Evolutionary conservation across 2,329 filamentous ascomycete species (phyloP), one percentile per base, ranked within the genome.

Genomic region (Didymella pinodella): DNA sequence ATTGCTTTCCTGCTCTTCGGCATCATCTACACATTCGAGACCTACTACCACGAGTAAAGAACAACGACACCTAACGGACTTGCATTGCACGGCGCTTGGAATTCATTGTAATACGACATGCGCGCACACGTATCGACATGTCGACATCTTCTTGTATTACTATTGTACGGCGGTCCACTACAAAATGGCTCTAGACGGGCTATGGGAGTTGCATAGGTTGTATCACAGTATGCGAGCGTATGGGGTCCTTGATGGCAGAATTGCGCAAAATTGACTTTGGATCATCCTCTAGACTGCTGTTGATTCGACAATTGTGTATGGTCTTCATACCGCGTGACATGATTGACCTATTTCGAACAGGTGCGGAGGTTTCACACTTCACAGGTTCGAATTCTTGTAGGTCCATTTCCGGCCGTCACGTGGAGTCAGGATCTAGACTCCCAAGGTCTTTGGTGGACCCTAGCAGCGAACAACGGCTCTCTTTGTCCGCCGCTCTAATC

Each of bases 1-100:
- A 80, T 90, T 56, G 93, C 94, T 16, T 99, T 99, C 81, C 82
- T 98, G 47, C 79, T 93, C 29, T 99, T 99, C 75, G 94, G 93
- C 61, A 79, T 97, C 68, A 93, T 99, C 67, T 99, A 99, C 79
- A 80, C 96, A 36, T 82, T 93, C 61, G 94, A 98, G 78, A 90
- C 90, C 14, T 80, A 93, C 54, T 88, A 85, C 72, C 82, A 76
- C 66, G 69, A 70, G 56, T 77, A 74, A 57, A 61, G 18, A 40
- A 49, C 50, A 36, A 50, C 38, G 44, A 49, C 25, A 66, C 63
- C n/a, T 45, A 32, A 58, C 32, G 50, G 47, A 49, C 36, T 25
- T 58, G 56, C 69, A 69, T 71, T 68, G 52, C 57, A 65, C 62
- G 68, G 68, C 65, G 67, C 66, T 58, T 54, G 56, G 57, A 49